Evolutionary conservation across 192 early-diverging fungal species (phyloP).

Genomic region (Polychytrium aggregatum): DNA sequence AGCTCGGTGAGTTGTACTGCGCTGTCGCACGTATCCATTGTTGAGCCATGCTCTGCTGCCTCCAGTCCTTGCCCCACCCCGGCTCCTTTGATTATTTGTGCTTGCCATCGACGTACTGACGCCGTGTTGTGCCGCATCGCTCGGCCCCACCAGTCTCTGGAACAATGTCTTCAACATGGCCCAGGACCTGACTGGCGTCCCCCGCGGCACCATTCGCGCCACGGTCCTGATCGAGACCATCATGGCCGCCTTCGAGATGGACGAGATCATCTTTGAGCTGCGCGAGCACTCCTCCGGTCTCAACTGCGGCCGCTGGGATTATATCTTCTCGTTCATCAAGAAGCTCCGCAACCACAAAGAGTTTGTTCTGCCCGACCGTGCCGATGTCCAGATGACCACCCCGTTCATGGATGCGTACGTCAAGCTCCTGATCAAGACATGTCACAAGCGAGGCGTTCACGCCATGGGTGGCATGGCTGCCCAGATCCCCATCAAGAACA

Average conservation of each 20-base stretch:
- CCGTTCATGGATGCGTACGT: constrained; percentile 99
- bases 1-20: constrained; percentile 38
- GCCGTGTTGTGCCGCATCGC: too few relatives aligned
- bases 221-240: constrained; percentile 98
- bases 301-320: constrained; percentile 99
- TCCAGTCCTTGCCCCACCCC: too few relatives aligned
- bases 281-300: constrained; percentile 96
- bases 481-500: constrained; percentile 96
- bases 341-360: constrained; percentile 82
- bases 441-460: constrained; percentile 95
- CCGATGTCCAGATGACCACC: constrained; percentile 83
- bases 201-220: constrained; percentile 91
- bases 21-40: too few relatives aligned
- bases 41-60: constrained; percentile 2
- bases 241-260: constrained; percentile 95
- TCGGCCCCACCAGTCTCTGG: constrained; percentile 60
- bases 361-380: constrained; percentile 83
- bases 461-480: constrained; percentile 99
- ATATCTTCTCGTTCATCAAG: constrained; percentile 98
- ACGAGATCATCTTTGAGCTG: constrained; percentile 98
- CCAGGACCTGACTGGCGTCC: constrained; percentile 80
- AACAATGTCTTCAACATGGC: constrained; percentile 95
- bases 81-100: too few relatives aligned
- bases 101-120: too few relatives aligned
- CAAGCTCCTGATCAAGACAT: constrained; percentile 92